Base-by-base conservation (phyloP, 1,284 basidiomycete genomes). In the Ganoderma meredithae region DNA sequence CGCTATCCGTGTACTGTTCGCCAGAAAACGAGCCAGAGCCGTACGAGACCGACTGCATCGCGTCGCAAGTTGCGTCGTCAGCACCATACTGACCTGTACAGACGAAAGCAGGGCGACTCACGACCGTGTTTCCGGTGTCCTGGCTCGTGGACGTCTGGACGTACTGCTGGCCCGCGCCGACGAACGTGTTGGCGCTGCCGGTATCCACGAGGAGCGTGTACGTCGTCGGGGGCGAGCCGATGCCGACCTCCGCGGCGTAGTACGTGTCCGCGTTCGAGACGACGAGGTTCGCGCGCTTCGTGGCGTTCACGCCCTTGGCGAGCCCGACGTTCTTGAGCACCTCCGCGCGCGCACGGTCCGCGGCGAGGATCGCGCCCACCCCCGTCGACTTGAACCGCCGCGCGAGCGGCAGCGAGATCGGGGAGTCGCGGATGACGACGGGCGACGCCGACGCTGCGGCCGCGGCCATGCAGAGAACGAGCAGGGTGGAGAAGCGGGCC, bases 111-210 rank as follows among this genome's bases (percentile, higher is more conserved):
- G 12, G 13, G 12, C 10, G 13, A 60, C 49, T 15, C 33, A 70
- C 71, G 12, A 72, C 66, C 0, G 49, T 5, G 12, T 70, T 49
- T 2, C 31, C 25, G n/a, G 64, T 67, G 39, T 43, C 31, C 78
- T 79, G 3, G 86, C 87, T 66, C 67, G 66, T 40, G 75, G 72
- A 69, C 86, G 89, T 90, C 68, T 69, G 60, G 15, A 76, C 76
- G 88, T 60, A 3, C 74, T 15, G 10, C 63, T 77, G 79, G 6
- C 27, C 62, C 19, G 88, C 84, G 22, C 88, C 88, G 53, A 89
- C 78, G 88, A 88, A 90, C 8, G 87, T 90, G 78, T 88, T 88
- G 27, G 87, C 87, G 65, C 71, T 72, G 15, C 69, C 71, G 19
- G 64, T 70, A 40, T 72, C 71, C 15, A 73, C 64, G 6, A 72